A percentile compares a stretch with the other conserved stretches of the same genome.
phyloP scores from a whole-genome alignment of 2,329 filamentous ascomycete genomes.

The Fusarium newnesense region DNA sequence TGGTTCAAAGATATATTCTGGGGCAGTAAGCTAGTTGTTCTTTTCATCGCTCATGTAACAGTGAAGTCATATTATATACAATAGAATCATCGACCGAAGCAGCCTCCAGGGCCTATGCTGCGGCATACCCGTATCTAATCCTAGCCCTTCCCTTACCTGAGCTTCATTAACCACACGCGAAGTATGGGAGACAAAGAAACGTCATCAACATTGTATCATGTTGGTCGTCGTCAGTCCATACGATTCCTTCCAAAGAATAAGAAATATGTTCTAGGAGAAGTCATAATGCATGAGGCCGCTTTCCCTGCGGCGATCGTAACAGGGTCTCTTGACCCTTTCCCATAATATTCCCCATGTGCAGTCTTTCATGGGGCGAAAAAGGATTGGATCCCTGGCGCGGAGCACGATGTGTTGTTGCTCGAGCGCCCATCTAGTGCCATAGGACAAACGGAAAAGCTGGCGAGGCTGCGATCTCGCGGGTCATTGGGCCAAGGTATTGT shows the following conservation, averaged over 20 bases:
- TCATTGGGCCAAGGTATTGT: slow-evolving; percentile 32
- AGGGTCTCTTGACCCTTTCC: neutral
- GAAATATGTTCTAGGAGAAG: slow-evolving; percentile 18
- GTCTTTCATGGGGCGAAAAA: neutral
- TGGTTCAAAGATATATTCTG: neutral
- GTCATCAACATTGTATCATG: slow-evolving; percentile 26
- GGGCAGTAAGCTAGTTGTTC: neutral
- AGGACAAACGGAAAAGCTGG: slow-evolving; percentile 15
- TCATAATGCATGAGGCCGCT: slow-evolving; percentile 31
- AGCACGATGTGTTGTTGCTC: slow-evolving; percentile 3
- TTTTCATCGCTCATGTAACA: slow-evolving; percentile 19
- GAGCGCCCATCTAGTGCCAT: slow-evolving; percentile 3
- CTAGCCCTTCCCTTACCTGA: neutral
- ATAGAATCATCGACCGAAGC: slow-evolving; percentile 14
- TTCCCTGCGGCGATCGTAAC: slow-evolving; percentile 17
- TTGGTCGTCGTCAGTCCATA: slow-evolving; percentile 27
- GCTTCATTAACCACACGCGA: neutral
- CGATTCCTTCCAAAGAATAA: slow-evolving; percentile 9
- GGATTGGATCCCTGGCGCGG: neutral
- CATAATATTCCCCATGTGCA: neutral
- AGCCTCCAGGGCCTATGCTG: slow-evolving; percentile 33
- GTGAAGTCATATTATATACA: slow-evolving; percentile 27
- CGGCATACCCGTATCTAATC: slow-evolving; percentile 3
- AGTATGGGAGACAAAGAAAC: slow-evolving; percentile 14
- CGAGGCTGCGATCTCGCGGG: slow-evolving; percentile 16